Evolutionary conservation across 2,329 filamentous ascomycete genomes (phyloP), one percentile per base, ranked within the genome.

Genomic region (Dactylellina haptotyla): DNA sequence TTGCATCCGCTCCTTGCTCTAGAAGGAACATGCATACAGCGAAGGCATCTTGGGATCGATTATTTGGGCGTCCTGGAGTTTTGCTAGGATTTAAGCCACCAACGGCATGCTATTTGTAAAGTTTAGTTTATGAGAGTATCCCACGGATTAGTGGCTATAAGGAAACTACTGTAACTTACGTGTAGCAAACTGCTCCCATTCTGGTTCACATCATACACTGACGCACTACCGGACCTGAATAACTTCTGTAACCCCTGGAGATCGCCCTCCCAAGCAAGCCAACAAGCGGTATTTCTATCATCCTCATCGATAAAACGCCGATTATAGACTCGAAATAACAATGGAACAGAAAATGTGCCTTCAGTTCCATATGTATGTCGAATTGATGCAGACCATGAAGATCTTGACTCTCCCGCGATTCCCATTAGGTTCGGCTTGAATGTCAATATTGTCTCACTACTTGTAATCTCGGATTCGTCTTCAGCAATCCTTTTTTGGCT

Each of bases 171-270:
- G 1, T n/a, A 43, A 61, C 59, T 61, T 61, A 73, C 67, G 10
- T 73, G 67, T 16, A 73, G 34, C 20, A 73, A 23, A 28, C 51
- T 73, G n/a, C 20, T 46, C 0, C 67, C 67, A 25, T 43, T 5
- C 9, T 66, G 14, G 18, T 73, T 23, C 18, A 50, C 16, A 37
- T 73, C 67, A 45, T 65, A 73, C 5, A 73, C 18, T 0, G 59
- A 65, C 9, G 39, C 26, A 16, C n/a, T 9, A 14, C 67, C 53
- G 10, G 53, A 46, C 0, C 53, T 30, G 8, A 73, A 43, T 4
- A 65, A 16, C 4, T 6, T n/a, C n/a, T 73, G 41, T 12, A 73
- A 16, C 8, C 53, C 26, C 14, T 28, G 8, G 1, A 72, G 18
- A n/a, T 72, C 28, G 1, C 67, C 67, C 3, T 16, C n/a, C 2